These are phyloP conservation scores for Diaporthe citriasiana DNA, from an alignment of 2,329 filamentous ascomycete species.

Conservation along the genomic window DNA sequence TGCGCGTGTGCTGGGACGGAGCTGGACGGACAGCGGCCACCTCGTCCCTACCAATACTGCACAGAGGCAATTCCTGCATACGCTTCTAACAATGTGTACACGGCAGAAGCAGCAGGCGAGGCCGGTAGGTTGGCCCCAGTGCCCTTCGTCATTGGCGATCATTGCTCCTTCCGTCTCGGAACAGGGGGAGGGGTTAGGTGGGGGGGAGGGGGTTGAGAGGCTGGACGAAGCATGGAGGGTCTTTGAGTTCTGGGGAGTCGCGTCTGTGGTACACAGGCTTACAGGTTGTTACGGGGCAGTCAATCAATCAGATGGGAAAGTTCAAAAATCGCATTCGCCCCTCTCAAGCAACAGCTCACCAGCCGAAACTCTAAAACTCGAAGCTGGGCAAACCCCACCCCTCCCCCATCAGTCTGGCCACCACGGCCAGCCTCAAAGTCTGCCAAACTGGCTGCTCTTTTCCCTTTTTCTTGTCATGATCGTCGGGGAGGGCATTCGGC, in stretches of 20 bases:
- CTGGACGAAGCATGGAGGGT: not conserved
- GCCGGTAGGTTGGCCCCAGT: constrained; percentile 4
- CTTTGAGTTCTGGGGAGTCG: constrained; percentile 16
- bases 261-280: constrained; percentile 4
- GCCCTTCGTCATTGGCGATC: constrained; percentile 26
- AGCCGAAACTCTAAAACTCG: constrained; percentile 24
- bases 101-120: not conserved
- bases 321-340: constrained; percentile 40
- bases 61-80: not conserved
- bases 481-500: not conserved
- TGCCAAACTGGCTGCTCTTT: not conserved
- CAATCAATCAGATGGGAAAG: constrained; percentile 39
- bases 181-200: not conserved
- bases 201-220: not conserved
- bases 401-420: not conserved
- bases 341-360: constrained; percentile 17
- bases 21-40: not conserved
- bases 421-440: not conserved
- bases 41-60: constrained; percentile 2
- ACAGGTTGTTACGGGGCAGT: not conserved
- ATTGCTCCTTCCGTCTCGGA: constrained; percentile 22
- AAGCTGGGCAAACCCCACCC: constrained; percentile 4
- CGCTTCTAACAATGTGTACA: constrained; percentile 1
- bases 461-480: not conserved
- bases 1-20: not conserved